A percentile compares a stretch with the other conserved stretches of the same genome.
phyloP scores from a whole-genome alignment of 768 basidiomycete genomes.

The Astraeus odoratus region DNA sequence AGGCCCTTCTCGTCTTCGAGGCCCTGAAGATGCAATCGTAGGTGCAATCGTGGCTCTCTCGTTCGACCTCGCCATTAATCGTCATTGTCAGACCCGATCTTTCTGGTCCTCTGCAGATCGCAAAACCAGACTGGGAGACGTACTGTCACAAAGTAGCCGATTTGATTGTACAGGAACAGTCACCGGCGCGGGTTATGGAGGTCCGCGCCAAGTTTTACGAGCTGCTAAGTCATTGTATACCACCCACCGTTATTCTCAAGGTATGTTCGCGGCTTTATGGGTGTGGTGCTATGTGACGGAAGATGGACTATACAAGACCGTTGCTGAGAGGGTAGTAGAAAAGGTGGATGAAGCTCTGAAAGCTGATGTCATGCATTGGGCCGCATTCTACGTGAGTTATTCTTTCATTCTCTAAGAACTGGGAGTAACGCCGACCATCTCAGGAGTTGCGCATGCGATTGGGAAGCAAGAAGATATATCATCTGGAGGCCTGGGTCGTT shows the following conservation, averaged over 20 bases:
- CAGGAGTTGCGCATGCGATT: conserved; percentile 96
- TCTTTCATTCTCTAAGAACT: background rate
- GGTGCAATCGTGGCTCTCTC: conserved; percentile 20
- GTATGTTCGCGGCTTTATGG: conserved; percentile 34
- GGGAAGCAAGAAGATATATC: conserved; percentile 91
- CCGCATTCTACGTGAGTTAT: conserved; percentile 81
- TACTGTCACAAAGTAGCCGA: conserved; percentile 92
- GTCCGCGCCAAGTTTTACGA: conserved; percentile 93
- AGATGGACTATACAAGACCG: conserved; percentile 49
- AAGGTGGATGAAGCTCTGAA: conserved; percentile 87
- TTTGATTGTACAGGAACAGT: conserved; percentile 83
- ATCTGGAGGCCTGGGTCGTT: conserved; percentile 95
- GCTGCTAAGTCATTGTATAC: conserved; percentile 93
- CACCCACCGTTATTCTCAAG: conserved; percentile 86
- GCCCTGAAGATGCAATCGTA: conserved; percentile 96
- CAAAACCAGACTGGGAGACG: conserved; percentile 99
- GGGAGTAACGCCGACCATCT: background rate
- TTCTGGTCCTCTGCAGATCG: conserved; percentile 69
- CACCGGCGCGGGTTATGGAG: conserved; percentile 83
- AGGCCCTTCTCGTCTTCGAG: conserved; percentile 91
- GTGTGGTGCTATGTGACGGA: background rate
- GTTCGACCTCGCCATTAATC: background rate
- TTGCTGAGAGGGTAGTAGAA: conserved; percentile 82
- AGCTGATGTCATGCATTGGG: conserved; percentile 95
- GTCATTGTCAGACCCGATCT: conserved; percentile 61